Evolutionary conservation across 805 yeast genomes (phyloP).

Genomic region (Pichia deserticola): DNA sequence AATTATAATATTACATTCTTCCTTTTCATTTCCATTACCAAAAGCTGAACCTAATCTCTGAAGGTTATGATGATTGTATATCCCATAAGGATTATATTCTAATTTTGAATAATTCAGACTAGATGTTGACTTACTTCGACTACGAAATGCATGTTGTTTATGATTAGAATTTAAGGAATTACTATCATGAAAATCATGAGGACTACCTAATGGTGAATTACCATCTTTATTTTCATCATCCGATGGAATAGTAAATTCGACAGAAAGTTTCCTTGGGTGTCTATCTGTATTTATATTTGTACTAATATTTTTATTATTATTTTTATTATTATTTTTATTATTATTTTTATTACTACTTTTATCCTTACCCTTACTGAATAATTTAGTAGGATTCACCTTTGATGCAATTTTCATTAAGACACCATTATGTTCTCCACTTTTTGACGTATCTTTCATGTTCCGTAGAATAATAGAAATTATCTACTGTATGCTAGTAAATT

Average conservation of each 20-base stretch:
- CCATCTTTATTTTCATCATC: background rate
- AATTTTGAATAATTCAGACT: slow-evolving; percentile 26
- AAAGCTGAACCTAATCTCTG: slow-evolving; percentile 26
- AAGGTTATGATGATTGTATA: slow-evolving; percentile 30
- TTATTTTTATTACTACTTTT: too few species aligned
- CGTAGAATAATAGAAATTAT: too few species aligned
- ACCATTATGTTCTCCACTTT: background rate
- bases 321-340: too few species aligned
- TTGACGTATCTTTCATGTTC: too few species aligned
- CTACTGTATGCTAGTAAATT: too few species aligned
- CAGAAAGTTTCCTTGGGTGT: background rate
- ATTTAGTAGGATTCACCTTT: background rate
- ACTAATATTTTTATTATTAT: too few species aligned
- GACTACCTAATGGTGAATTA: background rate
- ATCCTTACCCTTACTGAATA: background rate
- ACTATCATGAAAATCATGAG: background rate
- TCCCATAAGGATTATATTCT: slow-evolving; percentile 59
- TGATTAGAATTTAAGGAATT: too few species aligned
- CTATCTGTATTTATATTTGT: background rate
- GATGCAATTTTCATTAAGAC: slow-evolving; percentile 1
- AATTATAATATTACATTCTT: slow-evolving; percentile 36
- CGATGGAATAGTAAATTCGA: background rate
- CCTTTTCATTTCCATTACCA: slow-evolving; percentile 17
- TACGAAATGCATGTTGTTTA: background rate
- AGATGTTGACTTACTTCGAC: background rate